phyloP scores from a whole-genome alignment of 2,329 filamentous ascomycete species.

The Sclerotiophoma versabilis region DNA sequence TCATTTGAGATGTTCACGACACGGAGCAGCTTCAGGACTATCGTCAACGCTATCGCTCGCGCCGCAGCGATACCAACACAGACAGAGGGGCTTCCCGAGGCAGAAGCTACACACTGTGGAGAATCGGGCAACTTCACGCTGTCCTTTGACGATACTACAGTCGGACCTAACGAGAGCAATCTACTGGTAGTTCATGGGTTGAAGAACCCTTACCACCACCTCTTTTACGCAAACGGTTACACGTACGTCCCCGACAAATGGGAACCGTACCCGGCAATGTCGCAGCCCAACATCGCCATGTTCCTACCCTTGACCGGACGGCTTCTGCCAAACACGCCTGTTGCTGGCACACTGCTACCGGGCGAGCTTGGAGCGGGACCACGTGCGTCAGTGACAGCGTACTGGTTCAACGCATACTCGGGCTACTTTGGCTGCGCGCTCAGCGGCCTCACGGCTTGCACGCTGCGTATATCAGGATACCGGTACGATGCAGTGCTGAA shows the following conservation, averaged over 20 bases:
- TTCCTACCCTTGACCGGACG: slow-evolving; percentile 51
- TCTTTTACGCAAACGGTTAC: slow-evolving; percentile 60
- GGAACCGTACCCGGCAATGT: slow-evolving; percentile 55
- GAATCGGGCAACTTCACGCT: slow-evolving; percentile 55
- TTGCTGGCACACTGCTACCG: slow-evolving; percentile 46
- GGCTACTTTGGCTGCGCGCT: slow-evolving; percentile 59
- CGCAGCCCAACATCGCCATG: slow-evolving; percentile 56
- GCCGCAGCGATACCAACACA: slow-evolving; percentile 9
- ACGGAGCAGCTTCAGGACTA: slow-evolving; percentile 21
- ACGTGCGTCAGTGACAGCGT: slow-evolving; percentile 52
- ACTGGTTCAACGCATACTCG: slow-evolving; percentile 60
- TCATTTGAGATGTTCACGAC: slow-evolving; percentile 24
- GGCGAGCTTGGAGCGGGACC: slow-evolving; percentile 58
- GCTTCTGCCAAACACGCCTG: slow-evolving; percentile 36
- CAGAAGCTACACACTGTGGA: slow-evolving; percentile 47
- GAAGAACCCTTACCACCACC: slow-evolving; percentile 59
- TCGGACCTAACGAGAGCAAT: slow-evolving; percentile 37
- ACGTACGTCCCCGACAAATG: slow-evolving; percentile 56
- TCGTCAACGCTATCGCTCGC: slow-evolving; percentile 14
- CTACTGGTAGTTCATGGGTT: slow-evolving; percentile 50
- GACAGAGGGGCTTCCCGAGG: background rate
- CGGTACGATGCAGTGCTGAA: slow-evolving; percentile 48
- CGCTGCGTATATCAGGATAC: slow-evolving; percentile 56
- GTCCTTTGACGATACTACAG: slow-evolving; percentile 36
- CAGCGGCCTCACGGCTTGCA: slow-evolving; percentile 48